A percentile compares a stretch with the other conserved stretches of the same genome.
Evolutionary conservation across 2,329 filamentous ascomycete genomes (phyloP).

Genomic region (Teratosphaeria gauchensis): DNA sequence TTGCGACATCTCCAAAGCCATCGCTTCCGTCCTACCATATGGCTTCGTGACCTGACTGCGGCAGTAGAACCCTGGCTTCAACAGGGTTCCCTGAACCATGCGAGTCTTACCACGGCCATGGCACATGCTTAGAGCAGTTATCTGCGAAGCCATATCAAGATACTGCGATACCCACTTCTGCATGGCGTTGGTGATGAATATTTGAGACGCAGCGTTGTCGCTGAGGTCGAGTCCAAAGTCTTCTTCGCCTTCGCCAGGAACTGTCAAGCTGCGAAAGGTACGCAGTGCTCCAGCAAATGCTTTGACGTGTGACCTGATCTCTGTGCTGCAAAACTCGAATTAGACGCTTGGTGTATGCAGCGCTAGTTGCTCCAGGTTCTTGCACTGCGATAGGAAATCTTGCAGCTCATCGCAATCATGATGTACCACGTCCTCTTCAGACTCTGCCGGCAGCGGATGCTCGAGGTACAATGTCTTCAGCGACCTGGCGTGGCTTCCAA

Average conservation of each 20-base stretch:
- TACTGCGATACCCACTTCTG: neutral
- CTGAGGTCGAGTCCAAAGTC: neutral
- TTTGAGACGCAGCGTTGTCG: neutral
- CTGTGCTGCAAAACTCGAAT: neutral
- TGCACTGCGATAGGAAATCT: neutral
- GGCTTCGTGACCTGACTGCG: neutral
- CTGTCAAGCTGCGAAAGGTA: neutral
- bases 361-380: neutral
- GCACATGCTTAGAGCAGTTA: neutral
- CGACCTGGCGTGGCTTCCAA: neutral
- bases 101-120: neutral
- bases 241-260: neutral
- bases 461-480: neutral
- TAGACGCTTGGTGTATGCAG: neutral
- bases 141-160: neutral
- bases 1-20: neutral
- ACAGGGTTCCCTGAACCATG: neutral
- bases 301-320: neutral
- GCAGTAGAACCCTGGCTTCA: neutral
- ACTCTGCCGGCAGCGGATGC: neutral
- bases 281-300: neutral
- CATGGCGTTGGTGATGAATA: neutral
- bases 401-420: neutral
- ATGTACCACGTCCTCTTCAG: neutral
- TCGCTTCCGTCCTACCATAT: neutral